phyloP scores from a whole-genome alignment of 305 asterid genomes.

The Plantago rigida region DNA sequence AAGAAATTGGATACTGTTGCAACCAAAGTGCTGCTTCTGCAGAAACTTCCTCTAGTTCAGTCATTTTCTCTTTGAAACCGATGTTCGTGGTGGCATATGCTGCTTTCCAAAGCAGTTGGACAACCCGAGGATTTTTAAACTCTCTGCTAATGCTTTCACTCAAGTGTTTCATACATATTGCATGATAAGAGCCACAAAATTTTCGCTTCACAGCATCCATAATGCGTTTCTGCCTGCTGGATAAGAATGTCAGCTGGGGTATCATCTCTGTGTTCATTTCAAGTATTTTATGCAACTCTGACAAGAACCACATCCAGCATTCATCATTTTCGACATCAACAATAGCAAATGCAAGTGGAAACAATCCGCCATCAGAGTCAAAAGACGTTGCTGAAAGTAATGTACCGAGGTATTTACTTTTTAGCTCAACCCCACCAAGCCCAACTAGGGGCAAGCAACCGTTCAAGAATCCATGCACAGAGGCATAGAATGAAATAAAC shows the following conservation, averaged over 20 bases:
- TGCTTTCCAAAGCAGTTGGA: constrained; percentile 62
- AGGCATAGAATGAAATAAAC: constrained; percentile 58
- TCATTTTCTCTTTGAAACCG: constrained; percentile 49
- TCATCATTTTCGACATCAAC: constrained; percentile 60
- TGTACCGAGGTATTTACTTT: constrained; percentile 60
- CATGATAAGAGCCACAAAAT: constrained; percentile 41
- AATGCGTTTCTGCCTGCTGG: constrained; percentile 45
- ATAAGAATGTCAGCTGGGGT: constrained; percentile 46
- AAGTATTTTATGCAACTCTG: constrained; percentile 49
- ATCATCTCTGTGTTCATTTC: constrained; percentile 45
- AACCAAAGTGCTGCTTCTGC: constrained; percentile 55
- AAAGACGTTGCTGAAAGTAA: constrained; percentile 61
- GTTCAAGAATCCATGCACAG: constrained; percentile 45
- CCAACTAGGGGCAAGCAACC: constrained; percentile 63
- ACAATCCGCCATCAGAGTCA: constrained; percentile 65
- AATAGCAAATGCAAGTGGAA: constrained; percentile 60
- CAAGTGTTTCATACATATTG: constrained; percentile 57
- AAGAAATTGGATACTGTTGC: constrained; percentile 44
- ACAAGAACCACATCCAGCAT: constrained; percentile 70
- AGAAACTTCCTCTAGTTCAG: constrained; percentile 56
- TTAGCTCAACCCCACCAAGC: constrained; percentile 53
- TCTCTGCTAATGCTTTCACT: constrained; percentile 57
- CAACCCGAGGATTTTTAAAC: constrained; percentile 58
- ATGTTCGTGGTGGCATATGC: constrained; percentile 47
- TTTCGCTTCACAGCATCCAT: constrained; percentile 52